Evolutionary conservation across 2,329 filamentous ascomycete genomes (phyloP), one percentile per base, ranked within the genome.

Genomic region (Cytospora piceae): DNA sequence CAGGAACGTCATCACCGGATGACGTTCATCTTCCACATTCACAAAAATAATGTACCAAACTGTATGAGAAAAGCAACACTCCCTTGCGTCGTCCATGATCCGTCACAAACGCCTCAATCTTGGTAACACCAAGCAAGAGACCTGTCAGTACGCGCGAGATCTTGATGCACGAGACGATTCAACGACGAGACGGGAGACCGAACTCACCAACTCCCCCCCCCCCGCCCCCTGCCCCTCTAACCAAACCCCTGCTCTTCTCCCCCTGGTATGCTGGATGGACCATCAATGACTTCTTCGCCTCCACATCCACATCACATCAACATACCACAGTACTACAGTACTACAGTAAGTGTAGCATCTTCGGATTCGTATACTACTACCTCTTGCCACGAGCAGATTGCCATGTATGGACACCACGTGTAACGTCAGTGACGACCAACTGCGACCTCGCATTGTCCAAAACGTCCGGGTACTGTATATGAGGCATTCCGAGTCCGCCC

Each of bases 71-170:
- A 27, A 29, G 52, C 22, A 20, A 24, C 37, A 42, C 15, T 42
- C 15, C 37, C 31, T 60, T 60, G 58, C 58, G 29, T 32, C 42
- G 32, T 49, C 31, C 54, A 53, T 64, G 34, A 64, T 29, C 59
- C 49, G 51, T 53, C 59, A 46, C 46, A 58, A 60, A 46, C 59
- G 46, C 51, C 27, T 53, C 54, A 51, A 24, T 39, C 55, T 34
- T 37, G 37, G 39, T 58, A 17, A 52, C 20, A 39, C 42, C 42
- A 64, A 46, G 32, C 58, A 34, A 46, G 24, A 49, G 65, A 67
- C 58, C 61, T 65, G 59, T 61, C 61, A 58, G 22, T 67, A 52
- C 54, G 49, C 46, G 46, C 46, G 46, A 54, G 61, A 67, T 67
- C 65, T 37, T 61, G 65, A 60, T 61, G 65, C 60, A 67, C 52